phyloP scores from a whole-genome alignment of 2,329 filamentous ascomycete species.

The Helminthosporium solani region DNA sequence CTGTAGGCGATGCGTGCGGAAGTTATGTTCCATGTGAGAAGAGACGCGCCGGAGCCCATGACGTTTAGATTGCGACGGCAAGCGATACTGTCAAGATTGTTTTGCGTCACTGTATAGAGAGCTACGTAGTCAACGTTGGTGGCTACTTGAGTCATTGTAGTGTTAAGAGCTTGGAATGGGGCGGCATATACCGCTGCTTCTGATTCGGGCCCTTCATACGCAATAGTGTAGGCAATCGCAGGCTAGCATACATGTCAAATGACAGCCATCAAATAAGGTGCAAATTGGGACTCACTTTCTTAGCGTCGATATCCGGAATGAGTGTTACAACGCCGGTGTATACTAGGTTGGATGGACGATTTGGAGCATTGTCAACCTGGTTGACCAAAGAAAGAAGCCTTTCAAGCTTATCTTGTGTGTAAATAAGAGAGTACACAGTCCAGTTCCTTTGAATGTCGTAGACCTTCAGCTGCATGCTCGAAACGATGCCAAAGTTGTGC shows the following conservation, averaged over 20 bases:
- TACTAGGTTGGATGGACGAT: conserved; percentile 11
- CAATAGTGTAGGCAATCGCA: conserved; percentile 18
- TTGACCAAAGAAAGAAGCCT: conserved; percentile 8
- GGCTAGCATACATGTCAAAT: conserved; percentile 4
- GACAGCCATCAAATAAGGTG: background rate
- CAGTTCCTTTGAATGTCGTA: conserved; percentile 9
- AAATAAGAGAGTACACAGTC: conserved; percentile 9
- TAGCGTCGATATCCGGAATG: conserved; percentile 14
- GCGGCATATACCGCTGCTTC: conserved; percentile 17
- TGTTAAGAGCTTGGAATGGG: conserved; percentile 17
- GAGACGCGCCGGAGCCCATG: conserved; percentile 15
- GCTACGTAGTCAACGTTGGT: conserved; percentile 16
- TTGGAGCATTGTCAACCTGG: conserved; percentile 6
- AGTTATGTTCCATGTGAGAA: conserved; percentile 18
- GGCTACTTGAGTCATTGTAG: conserved; percentile 5
- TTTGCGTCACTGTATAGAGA: conserved; percentile 18
- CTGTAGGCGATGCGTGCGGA: conserved; percentile 18
- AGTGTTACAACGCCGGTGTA: conserved; percentile 12
- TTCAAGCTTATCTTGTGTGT: conserved; percentile 7
- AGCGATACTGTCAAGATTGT: conserved; percentile 11
- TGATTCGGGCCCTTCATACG: conserved; percentile 17
- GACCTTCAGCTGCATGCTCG: conserved; percentile 9
- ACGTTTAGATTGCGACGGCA: conserved; percentile 16
- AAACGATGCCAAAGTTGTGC: conserved; percentile 42
- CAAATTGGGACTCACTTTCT: conserved; percentile 13